Conservation (phyloP, 2,329 filamentous ascomycete species). For the Penicillium frequentans region DNA sequence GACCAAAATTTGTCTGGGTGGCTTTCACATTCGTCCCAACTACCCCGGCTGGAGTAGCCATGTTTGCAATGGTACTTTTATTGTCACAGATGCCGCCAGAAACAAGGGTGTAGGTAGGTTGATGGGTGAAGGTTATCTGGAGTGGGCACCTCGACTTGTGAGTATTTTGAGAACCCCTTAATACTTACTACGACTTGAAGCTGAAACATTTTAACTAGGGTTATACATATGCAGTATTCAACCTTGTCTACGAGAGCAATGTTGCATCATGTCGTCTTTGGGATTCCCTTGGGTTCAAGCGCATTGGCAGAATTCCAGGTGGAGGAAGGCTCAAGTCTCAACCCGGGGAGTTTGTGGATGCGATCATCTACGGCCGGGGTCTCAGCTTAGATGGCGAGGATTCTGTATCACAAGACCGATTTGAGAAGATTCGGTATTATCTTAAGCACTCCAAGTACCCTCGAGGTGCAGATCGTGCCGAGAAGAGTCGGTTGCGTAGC, state of each 20-base stretch:
- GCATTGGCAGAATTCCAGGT: slow-evolving; percentile 78
- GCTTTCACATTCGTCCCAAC: slow-evolving; percentile 93
- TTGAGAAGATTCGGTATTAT: slow-evolving; percentile 98
- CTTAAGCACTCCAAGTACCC: slow-evolving; percentile 94
- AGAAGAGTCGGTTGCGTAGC: slow-evolving; percentile 91
- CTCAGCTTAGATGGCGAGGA: slow-evolving; percentile 68
- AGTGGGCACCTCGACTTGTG: slow-evolving; percentile 69
- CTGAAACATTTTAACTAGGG: slow-evolving; percentile 51
- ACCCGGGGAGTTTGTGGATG: slow-evolving; percentile 68
- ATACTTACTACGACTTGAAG: slow-evolving; percentile 34
- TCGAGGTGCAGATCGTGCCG: slow-evolving; percentile 85
- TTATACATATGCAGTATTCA: slow-evolving; percentile 91
- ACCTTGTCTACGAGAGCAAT: slow-evolving; percentile 91
- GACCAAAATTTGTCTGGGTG: slow-evolving; percentile 78
- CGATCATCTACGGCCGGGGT: slow-evolving; percentile 73
- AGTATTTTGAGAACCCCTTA: slow-evolving; percentile 18
- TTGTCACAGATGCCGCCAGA: slow-evolving; percentile 71
- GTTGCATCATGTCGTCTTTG: slow-evolving; percentile 86
- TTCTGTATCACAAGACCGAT: slow-evolving; percentile 89
- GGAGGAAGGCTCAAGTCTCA: slow-evolving; percentile 69
- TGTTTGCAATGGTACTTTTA: slow-evolving; percentile 75
- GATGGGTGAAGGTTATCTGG: slow-evolving; percentile 74
- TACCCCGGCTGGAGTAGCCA: slow-evolving; percentile 89
- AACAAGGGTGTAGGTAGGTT: slow-evolving; percentile 73
- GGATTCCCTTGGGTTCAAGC: slow-evolving; percentile 90